Evolutionary conservation across 768 basidiomycete species (phyloP).

Genomic region (Paxillus ammoniavirescens): DNA sequence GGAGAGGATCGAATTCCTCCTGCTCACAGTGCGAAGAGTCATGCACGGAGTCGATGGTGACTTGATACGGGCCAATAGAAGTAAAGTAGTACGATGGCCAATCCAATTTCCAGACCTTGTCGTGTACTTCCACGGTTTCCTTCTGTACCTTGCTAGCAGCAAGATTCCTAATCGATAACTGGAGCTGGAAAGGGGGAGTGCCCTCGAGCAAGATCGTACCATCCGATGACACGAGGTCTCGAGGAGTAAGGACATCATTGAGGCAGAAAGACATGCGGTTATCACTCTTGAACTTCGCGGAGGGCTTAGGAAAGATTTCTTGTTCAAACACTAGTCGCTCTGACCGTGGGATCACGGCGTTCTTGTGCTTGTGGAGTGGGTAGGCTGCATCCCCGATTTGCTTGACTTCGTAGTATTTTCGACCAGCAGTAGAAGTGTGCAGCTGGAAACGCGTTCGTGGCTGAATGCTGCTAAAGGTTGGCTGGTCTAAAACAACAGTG

Average conservation of each 20-base stretch:
- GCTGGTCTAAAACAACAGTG: conserved; percentile 69
- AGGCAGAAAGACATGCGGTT: conserved; percentile 74
- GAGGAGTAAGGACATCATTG: conserved; percentile 59
- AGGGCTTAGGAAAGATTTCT: conserved; percentile 77
- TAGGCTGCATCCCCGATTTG: conserved; percentile 86
- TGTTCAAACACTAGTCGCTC: conserved; percentile 81
- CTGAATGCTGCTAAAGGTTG: conserved; percentile 83
- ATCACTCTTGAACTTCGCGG: conserved; percentile 70
- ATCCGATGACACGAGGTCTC: conserved; percentile 51
- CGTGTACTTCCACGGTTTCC: conserved; percentile 51
- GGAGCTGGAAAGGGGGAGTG: conserved; percentile 79
- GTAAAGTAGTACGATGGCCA: conserved; percentile 70
- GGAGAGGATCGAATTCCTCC: conserved; percentile 57
- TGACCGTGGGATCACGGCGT: conserved; percentile 61
- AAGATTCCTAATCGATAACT: conserved; percentile 73
- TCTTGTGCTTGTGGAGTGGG: conserved; percentile 66
- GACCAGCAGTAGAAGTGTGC: conserved; percentile 72
- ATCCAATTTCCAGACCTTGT: conserved; percentile 66
- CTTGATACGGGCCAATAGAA: conserved; percentile 77
- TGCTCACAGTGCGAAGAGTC: conserved; percentile 86
- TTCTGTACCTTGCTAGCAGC: conserved; percentile 64
- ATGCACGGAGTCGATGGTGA: conserved; percentile 72
- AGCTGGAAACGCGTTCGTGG: conserved; percentile 77
- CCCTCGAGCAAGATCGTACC: conserved; percentile 69
- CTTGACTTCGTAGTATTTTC: conserved; percentile 87